A percentile compares a stretch with the other conserved stretches of the same genome.
Conservation (phyloP, 345 rosid species). For the Citropsis articulata region DNA sequence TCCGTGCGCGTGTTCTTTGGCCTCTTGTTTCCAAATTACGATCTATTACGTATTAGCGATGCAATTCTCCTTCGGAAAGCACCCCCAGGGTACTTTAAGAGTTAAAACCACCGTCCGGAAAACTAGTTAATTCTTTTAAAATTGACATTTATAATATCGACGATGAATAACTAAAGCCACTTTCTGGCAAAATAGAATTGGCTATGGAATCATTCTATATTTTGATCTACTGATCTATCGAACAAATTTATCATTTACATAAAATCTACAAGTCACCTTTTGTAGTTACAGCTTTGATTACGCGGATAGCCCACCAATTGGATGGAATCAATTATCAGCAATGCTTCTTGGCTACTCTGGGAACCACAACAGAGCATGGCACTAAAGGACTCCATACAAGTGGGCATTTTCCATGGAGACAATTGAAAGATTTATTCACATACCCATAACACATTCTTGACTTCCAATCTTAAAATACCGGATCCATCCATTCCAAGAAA, state of each 20-base stretch:
- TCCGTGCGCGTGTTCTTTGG: background rate
- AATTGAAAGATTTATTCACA: background rate
- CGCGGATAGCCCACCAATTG: conserved; percentile 4
- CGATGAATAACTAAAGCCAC: background rate
- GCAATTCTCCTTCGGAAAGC: background rate
- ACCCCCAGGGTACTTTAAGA: background rate
- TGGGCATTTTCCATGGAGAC: background rate
- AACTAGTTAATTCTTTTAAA: background rate
- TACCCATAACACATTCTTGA: background rate
- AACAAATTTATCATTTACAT: conserved; percentile 24
- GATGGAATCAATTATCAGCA: conserved; percentile 4
- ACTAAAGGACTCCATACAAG: background rate
- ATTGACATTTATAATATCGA: background rate
- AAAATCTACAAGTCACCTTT: conserved; percentile 23
- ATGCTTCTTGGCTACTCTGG: conserved; percentile 4
- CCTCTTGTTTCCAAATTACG: background rate
- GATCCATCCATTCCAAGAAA: background rate
- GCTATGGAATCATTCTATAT: background rate
- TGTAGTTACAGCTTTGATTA: conserved; percentile 11
- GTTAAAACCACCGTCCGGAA: background rate
- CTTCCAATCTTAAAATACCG: background rate
- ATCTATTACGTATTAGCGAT: too few species aligned
- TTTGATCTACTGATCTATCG: background rate
- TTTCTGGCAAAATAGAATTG: background rate
- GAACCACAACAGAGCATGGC: background rate